Evolutionary conservation across 306 rosid species (phyloP), one percentile per base, ranked within the genome.

Genomic region (Hippophae tibetana): DNA sequence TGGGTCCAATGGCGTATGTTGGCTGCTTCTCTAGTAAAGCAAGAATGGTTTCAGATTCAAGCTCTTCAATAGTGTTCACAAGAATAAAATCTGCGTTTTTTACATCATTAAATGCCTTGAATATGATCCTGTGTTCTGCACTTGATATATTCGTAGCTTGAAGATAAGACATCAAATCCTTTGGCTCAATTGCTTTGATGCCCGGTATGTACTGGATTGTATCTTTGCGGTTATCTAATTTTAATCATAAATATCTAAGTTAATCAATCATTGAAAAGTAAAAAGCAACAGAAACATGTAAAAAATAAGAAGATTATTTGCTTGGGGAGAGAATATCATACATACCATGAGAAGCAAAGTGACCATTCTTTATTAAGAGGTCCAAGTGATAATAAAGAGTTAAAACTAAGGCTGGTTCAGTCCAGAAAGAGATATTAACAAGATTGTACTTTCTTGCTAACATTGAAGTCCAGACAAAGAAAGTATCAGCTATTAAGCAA

Each of bases 371-470:
- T 45, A 1, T 52, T 0, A 73, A 69, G 38, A 73, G 69, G 58
- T 57, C 31, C 51, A 68, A 1, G 64, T 73, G 78, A 53, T 68
- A 62, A 65, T 73, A 68, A 27, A 73, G 64, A 12, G 60, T 43
- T 0, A 67, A 46, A 42, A 67, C 78, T 14, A 73, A 23, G 52
- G 54, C 70, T 43, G 77, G 72, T 51, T 66, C 64, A 10, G 72
- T 72, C 72, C 72, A 72, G 53, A 72, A 72, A 6, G 77, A 73
- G 7, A 73, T 42, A 25, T 72, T 61, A 59, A 72, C 45, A 43
- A 72, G 63, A 13, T 55, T 66, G 18, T 54, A 72, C 67, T 66
- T 72, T 0, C 25, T 13, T 42, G 77, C 77, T 7, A 72, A 54
- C 68, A 26, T 43, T 8, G 77, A 51, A 13, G 63, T 6, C 72